phyloP scores from a whole-genome alignment of 2,329 filamentous ascomycete species.

The Neocucurbitaria cava region DNA sequence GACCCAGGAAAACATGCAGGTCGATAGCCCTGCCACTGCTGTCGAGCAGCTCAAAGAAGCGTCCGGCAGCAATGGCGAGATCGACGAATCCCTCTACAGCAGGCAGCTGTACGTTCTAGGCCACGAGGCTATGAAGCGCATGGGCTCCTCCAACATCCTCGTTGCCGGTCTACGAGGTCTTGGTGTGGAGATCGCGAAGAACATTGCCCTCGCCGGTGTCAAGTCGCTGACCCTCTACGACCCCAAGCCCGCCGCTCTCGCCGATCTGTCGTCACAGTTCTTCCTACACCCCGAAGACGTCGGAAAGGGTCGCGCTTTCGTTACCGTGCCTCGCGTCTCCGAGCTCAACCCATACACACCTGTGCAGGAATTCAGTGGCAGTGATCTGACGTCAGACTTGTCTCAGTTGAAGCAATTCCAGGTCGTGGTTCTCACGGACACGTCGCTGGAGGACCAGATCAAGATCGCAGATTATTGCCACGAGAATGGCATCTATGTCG shows the following conservation, averaged over 20 bases:
- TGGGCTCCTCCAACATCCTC: conserved; percentile 94
- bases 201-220: conserved; percentile 95
- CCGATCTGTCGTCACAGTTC: conserved; percentile 96
- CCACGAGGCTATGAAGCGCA: conserved; percentile 94
- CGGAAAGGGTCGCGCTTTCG: conserved; percentile 86
- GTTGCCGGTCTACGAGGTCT: conserved; percentile 91
- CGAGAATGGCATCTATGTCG: conserved; percentile 87
- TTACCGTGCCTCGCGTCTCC: conserved; percentile 86
- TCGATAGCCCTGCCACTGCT: conserved; percentile 65
- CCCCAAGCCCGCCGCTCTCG: conserved; percentile 79
- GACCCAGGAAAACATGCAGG: conserved; percentile 65
- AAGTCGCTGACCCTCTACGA: conserved; percentile 96
- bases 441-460: conserved; percentile 79
- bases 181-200: conserved; percentile 98
- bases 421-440: conserved; percentile 88
- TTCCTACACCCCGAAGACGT: conserved; percentile 89
- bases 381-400: conserved; percentile 76
- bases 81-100: conserved; percentile 73
- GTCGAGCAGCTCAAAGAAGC: conserved; percentile 65
- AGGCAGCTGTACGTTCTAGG: conserved; percentile 75
- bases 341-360: conserved; percentile 98
- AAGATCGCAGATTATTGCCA: conserved; percentile 92
- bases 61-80: conserved; percentile 60
- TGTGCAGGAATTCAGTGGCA: conserved; percentile 72
- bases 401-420: conserved; percentile 89